These are phyloP conservation scores for Rosa multiflora DNA, from an alignment of 306 rosid genomes.

Conservation along the genomic window DNA sequence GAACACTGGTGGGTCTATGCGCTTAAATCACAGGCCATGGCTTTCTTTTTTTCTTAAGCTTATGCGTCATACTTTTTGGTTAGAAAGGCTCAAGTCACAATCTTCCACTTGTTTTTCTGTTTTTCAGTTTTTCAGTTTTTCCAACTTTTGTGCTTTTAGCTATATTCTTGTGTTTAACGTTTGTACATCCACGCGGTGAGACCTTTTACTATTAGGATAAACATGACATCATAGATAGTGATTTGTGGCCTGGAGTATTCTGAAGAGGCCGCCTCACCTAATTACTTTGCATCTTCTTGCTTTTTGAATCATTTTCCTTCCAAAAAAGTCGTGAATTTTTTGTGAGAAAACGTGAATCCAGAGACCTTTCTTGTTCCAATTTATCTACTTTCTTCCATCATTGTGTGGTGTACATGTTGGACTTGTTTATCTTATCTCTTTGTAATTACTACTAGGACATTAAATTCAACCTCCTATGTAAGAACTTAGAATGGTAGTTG, in stretches of 20 bases:
- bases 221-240: slow-evolving; percentile 6
- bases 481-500: not conserved
- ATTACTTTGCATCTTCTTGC: slow-evolving; percentile 18
- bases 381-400: not conserved
- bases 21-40: slow-evolving; percentile 8
- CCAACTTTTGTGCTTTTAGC: slow-evolving; percentile 10
- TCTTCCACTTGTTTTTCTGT: not conserved
- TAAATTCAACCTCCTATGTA: slow-evolving; percentile 17
- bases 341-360: slow-evolving; percentile 29
- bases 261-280: slow-evolving; percentile 9
- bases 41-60: not conserved
- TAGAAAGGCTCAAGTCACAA: slow-evolving; percentile 11
- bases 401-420: slow-evolving; percentile 5
- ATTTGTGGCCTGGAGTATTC: slow-evolving; percentile 18
- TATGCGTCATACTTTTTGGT: not conserved
- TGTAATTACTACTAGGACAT: slow-evolving; percentile 19
- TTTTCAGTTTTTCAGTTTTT: not conserved
- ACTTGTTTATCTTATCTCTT: slow-evolving; percentile 8
- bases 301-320: slow-evolving; percentile 7
- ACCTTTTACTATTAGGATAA: slow-evolving; percentile 10
- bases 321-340: slow-evolving; percentile 14
- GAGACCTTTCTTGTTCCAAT: not conserved
- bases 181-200: slow-evolving; percentile 25
- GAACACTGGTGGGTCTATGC: not conserved
- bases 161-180: slow-evolving; percentile 20